Percentiles rank a stretch among this genome's conserved stretches.
Evolutionary conservation across 2,329 filamentous ascomycete genomes (phyloP).

Genomic region (Calonectria pseudoreteaudii): DNA sequence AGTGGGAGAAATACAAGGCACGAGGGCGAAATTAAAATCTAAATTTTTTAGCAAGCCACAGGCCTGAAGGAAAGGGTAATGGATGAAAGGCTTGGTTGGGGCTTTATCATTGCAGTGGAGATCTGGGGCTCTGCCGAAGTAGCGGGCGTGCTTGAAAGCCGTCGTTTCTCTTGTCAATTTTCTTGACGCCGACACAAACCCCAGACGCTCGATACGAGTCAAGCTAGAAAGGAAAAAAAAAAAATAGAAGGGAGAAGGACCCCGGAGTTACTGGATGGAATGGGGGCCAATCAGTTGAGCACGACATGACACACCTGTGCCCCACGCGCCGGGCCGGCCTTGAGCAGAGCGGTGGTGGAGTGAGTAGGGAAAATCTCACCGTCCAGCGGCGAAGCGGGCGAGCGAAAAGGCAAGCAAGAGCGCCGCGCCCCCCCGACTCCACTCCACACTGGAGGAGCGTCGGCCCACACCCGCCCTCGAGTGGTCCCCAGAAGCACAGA

Average conservation of each 20-base stretch:
- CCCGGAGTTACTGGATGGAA: conserved; percentile 40
- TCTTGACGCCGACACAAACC: neutral
- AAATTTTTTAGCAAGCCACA: conserved; percentile 21
- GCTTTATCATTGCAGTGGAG: neutral
- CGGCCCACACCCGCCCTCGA: conserved; percentile 17
- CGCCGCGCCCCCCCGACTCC: conserved; percentile 14
- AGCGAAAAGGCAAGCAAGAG: conserved; percentile 24
- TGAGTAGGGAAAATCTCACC: conserved; percentile 43
- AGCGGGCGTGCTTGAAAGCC: conserved; percentile 10
- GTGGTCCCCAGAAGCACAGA: conserved; percentile 23
- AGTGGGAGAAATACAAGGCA: conserved; percentile 20
- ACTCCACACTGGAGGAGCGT: conserved; percentile 25
- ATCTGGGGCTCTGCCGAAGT: conserved; percentile 20
- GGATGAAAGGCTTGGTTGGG: neutral
- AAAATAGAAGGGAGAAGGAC: conserved; percentile 22
- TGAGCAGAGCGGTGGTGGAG: conserved; percentile 24
- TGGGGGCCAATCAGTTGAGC: conserved; percentile 50
- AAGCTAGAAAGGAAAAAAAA: conserved; percentile 12
- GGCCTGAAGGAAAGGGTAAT: neutral
- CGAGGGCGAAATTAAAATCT: conserved; percentile 15
- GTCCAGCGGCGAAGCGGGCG: conserved; percentile 41
- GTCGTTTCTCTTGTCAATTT: neutral
- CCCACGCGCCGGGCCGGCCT: conserved; percentile 45
- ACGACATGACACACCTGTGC: conserved; percentile 45
- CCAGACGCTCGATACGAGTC: conserved; percentile 16